These are phyloP conservation scores for Trichoderma orchidacearum DNA, from an alignment of 495 filamentous ascomycete species.

Conservation along the genomic window DNA sequence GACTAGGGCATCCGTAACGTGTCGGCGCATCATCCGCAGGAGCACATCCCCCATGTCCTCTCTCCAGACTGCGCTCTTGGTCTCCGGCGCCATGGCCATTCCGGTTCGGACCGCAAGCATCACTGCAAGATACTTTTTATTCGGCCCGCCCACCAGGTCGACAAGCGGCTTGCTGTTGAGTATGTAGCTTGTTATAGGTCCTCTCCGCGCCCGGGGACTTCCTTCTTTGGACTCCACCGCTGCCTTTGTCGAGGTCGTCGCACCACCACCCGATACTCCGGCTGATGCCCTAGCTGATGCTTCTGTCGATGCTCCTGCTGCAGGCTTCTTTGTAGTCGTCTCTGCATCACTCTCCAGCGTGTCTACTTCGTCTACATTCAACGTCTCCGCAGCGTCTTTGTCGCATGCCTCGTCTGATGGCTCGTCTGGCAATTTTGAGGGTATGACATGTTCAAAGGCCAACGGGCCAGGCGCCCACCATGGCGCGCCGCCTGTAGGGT, in stretches of 20 bases:
- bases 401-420: not conserved
- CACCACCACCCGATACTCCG: no score
- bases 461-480: constrained; percentile 47
- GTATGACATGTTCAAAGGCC: constrained; percentile 5
- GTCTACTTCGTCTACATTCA: no score
- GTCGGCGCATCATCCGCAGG: constrained; percentile 34
- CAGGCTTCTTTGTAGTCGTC: no score
- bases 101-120: not conserved
- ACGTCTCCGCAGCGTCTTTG: not conserved
- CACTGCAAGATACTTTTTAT: not conserved
- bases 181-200: not conserved
- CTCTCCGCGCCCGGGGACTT: not conserved
- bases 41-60: constrained; percentile 54
- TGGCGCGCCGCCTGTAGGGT: constrained; percentile 38
- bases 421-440: constrained; percentile 15
- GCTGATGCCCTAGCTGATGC: no score
- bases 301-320: no score
- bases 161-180: not conserved
- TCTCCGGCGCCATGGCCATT: constrained; percentile 4
- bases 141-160: not conserved
- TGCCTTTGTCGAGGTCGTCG: no score
- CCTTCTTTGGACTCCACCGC: not conserved
- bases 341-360: no score
- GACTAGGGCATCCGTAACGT: constrained; percentile 26
- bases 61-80: constrained; percentile 37